Conservation (phyloP, 169 alveolate genomes). For the Toxoplasma gondii region DNA sequence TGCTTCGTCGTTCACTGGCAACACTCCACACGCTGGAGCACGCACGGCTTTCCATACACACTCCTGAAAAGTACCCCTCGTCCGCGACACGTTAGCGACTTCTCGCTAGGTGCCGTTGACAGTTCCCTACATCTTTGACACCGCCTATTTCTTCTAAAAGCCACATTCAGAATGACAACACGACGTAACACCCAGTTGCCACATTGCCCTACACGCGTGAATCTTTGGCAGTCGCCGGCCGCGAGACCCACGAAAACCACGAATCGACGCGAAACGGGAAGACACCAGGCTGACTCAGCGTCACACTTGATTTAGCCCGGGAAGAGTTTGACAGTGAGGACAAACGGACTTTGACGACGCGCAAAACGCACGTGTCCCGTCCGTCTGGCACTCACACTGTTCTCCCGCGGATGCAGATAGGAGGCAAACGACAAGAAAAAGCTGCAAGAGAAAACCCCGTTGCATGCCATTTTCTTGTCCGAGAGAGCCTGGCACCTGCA, state of each 20-base stretch:
- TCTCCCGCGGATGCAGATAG: neutral
- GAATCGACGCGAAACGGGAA: neutral
- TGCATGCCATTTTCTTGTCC: neutral
- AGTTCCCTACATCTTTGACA: too few species aligned
- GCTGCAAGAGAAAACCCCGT: neutral
- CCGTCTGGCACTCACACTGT: neutral
- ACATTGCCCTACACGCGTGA: neutral
- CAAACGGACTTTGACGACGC: neutral
- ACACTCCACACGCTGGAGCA: too few species aligned
- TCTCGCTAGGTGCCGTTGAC: too few species aligned
- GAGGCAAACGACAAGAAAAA: neutral
- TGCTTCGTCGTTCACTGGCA: too few species aligned
- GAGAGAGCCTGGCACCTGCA: neutral
- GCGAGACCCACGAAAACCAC: neutral
- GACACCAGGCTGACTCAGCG: conserved; percentile 35
- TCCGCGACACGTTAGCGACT: too few species aligned
- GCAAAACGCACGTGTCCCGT: conserved; percentile 13
- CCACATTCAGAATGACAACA: neutral
- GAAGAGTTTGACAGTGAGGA: neutral
- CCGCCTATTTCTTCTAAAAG: too few species aligned
- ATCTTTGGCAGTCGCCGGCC: neutral
- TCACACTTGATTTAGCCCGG: neutral
- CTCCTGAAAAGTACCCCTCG: too few species aligned
- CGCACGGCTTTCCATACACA: too few species aligned
- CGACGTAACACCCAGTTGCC: conserved; percentile 25